Percentiles rank a stretch among this genome's conserved stretches.
These are phyloP conservation scores for Auriculariales sp. DNA, from an alignment of 768 basidiomycete species.

Conservation along the genomic window DNA sequence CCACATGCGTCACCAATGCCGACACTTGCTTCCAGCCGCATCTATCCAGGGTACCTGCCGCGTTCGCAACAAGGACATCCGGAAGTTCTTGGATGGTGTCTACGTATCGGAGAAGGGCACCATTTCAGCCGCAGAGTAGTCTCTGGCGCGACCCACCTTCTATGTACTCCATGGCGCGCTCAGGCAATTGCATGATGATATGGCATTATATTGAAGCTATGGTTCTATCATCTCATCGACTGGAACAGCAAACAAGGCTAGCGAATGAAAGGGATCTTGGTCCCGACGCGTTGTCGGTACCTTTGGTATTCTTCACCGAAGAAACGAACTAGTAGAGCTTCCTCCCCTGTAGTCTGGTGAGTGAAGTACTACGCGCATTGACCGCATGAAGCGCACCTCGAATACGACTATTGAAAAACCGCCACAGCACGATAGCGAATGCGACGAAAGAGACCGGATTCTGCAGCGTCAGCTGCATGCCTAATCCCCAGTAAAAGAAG, in stretches of 20 bases:
- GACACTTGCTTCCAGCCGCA: constrained; percentile 40
- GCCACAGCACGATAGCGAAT: constrained; percentile 59
- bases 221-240: too few relatives aligned
- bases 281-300: constrained; percentile 68
- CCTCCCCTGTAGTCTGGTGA: constrained; percentile 46
- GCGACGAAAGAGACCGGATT: constrained; percentile 62
- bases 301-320: constrained; percentile 78
- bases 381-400: constrained; percentile 37
- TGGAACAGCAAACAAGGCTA: too few relatives aligned
- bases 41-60: constrained; percentile 93
- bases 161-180: too few relatives aligned
- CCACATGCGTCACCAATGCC: constrained; percentile 1
- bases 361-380: neutral
- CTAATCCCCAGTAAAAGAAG: constrained; percentile 96
- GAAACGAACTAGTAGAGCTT: constrained; percentile 62
- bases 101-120: constrained; percentile 78
- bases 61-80: constrained; percentile 99
- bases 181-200: too few relatives aligned
- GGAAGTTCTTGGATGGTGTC: constrained; percentile 91
- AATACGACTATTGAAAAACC: constrained; percentile 76
- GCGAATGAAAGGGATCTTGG: constrained; percentile 78
- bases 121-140: constrained; percentile 20
- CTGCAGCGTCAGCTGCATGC: constrained; percentile 83
- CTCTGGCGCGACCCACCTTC: too few relatives aligned
- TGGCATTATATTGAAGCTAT: too few relatives aligned